Base-by-base conservation (phyloP, 345 rosid genomes). In the Brassica incana region DNA sequence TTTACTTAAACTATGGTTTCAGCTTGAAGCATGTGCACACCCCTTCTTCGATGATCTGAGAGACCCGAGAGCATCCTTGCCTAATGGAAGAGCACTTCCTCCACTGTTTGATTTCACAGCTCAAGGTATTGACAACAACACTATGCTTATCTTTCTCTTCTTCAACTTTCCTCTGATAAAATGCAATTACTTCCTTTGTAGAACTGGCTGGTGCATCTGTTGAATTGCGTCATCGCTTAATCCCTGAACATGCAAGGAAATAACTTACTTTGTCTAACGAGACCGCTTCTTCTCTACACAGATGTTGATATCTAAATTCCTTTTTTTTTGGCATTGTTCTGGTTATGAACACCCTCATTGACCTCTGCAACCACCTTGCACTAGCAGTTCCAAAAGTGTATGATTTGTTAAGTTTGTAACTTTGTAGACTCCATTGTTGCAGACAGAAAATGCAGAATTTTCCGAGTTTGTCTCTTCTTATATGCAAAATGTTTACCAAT, bases 11-110 rank as follows among this genome's bases (percentile, higher is more conserved):
- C 12, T 62, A 6, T 60, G 11, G n/a, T 54, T 73, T 83, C 88
- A 94, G 98, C 73, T 94, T 88, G 97, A 92, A 83, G 98, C 96
- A 62, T 94, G 98, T 76, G 93, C 96, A 6, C 98, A 94, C 73
- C 93, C 97, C 0, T 94, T 94, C 88, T 94, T 94, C 45, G 88
- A 94, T 83, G 90, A 85, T 78, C 72, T 94, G 78, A 85, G 98
- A 82, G 86, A 89, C 64, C 94, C 97, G 40, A 85, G 82, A 78
- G 87, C 89, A 23, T 82, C 90, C 77, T 88, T 94, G 83, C 97
- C 97, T 40, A 90, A 88, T n/a, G 98, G 96, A n/a, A 88, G 90
- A 67, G 84, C 92, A 29, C 68, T 94, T 33, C 98, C 98, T 60
- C 88, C 88, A 27, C 71, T 94, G 67, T 92, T 94, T 79, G 82